Evolutionary conservation across 2,329 filamentous ascomycete species (phyloP).

Genomic region (Penicillium sp.): DNA sequence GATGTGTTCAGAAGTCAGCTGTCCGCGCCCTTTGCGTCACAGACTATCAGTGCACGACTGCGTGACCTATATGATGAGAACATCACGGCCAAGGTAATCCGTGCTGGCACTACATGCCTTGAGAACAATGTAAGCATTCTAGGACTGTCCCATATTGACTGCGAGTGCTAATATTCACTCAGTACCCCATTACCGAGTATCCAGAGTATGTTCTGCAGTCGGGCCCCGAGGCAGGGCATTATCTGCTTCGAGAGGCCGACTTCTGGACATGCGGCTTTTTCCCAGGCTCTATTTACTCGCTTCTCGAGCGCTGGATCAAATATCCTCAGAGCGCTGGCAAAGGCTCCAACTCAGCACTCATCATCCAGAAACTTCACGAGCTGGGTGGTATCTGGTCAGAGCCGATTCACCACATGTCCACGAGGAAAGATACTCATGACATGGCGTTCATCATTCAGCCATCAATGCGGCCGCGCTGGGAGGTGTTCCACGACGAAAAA

Average conservation of each 20-base stretch:
- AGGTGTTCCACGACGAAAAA: constrained; percentile 38
- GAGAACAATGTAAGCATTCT: background rate
- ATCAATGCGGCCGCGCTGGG: constrained; percentile 51
- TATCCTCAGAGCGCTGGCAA: constrained; percentile 3
- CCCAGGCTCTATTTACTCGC: constrained; percentile 20
- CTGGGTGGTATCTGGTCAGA: constrained; percentile 19
- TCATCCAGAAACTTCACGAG: constrained; percentile 5
- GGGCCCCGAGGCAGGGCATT: constrained; percentile 9
- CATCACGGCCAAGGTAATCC: background rate
- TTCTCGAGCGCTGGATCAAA: constrained; percentile 18
- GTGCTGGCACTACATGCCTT: background rate
- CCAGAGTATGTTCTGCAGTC: constrained; percentile 16
- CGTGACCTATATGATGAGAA: background rate
- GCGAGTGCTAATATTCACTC: background rate
- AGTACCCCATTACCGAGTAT: constrained; percentile 3
- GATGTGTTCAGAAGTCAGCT: background rate
- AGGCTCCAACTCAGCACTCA: background rate
- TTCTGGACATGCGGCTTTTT: constrained; percentile 33
- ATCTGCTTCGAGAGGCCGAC: constrained; percentile 12
- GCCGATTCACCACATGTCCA: constrained; percentile 18
- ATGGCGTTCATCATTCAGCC: constrained; percentile 57
- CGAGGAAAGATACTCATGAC: constrained; percentile 56
- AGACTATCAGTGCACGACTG: background rate
- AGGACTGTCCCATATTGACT: background rate
- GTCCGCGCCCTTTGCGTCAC: too few species aligned